These are phyloP conservation scores for Penicilliopsis zonata DNA, from an alignment of 495 filamentous ascomycete species.

Conservation along the genomic window DNA sequence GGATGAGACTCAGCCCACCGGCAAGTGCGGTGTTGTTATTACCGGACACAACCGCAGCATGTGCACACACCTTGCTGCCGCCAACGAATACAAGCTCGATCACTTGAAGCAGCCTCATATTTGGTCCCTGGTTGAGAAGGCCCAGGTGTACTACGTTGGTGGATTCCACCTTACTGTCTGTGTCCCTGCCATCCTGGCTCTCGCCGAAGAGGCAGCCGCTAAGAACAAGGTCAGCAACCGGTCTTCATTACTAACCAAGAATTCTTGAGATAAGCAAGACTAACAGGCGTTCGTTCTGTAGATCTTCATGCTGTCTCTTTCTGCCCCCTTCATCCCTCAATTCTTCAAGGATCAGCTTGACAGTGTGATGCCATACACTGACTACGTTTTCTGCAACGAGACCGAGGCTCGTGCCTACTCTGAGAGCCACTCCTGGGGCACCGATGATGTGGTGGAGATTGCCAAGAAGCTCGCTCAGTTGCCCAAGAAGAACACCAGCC, in stretches of 20 bases:
- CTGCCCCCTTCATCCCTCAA: slow-evolving; percentile 88
- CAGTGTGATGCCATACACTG: slow-evolving; percentile 75
- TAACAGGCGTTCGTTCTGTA: slow-evolving; percentile 11
- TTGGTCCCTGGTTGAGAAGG: slow-evolving; percentile 81
- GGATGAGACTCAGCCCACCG: slow-evolving; percentile 69
- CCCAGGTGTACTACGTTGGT: slow-evolving; percentile 82
- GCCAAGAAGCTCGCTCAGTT: slow-evolving; percentile 73
- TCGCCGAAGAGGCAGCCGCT: slow-evolving; percentile 76
- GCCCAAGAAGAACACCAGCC: slow-evolving; percentile 78
- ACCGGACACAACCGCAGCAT: slow-evolving; percentile 87
- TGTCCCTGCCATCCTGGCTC: slow-evolving; percentile 76
- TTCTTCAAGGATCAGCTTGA: slow-evolving; percentile 97
- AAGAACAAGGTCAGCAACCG: slow-evolving; percentile 60
- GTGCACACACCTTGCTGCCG: slow-evolving; percentile 91
- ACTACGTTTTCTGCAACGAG: slow-evolving; percentile 97
- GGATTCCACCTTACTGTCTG: slow-evolving; percentile 85
- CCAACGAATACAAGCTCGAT: slow-evolving; percentile 91
- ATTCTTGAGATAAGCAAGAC: neutral
- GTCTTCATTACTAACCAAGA: neutral
- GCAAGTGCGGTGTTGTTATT: slow-evolving; percentile 92
- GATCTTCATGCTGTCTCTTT: slow-evolving; percentile 78
- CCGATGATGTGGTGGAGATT: slow-evolving; percentile 74
- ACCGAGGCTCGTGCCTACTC: slow-evolving; percentile 81
- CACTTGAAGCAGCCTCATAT: slow-evolving; percentile 85
- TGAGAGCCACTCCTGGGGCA: slow-evolving; percentile 56